phyloP scores from a whole-genome alignment of 306 rosid species.

The Casuarina cunninghamiana region DNA sequence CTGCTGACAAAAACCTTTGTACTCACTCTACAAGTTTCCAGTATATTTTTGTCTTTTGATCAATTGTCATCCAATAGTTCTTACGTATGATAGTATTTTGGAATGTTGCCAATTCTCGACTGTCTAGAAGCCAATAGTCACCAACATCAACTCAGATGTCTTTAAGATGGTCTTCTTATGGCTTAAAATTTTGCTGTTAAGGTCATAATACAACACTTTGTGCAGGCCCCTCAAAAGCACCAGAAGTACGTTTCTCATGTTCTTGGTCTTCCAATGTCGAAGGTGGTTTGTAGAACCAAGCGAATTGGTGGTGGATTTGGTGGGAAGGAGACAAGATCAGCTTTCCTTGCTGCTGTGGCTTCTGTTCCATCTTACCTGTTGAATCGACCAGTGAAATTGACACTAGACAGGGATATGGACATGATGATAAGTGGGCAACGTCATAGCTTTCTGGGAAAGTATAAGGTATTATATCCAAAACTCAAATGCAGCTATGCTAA shows the following conservation, averaged over 20 bases:
- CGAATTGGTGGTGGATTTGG: constrained; percentile 99
- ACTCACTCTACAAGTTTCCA: not conserved
- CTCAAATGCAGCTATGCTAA: constrained; percentile 19
- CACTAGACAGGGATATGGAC: constrained; percentile 84
- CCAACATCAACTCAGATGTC: not conserved
- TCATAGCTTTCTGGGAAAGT: constrained; percentile 94
- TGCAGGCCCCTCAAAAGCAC: constrained; percentile 96
- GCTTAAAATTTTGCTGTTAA: not conserved
- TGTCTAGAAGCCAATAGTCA: not conserved
- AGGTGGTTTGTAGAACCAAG: constrained; percentile 94
- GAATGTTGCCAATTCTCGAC: constrained; percentile 1
- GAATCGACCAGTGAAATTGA: constrained; percentile 78
- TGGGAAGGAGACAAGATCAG: constrained; percentile 96
- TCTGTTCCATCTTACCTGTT: constrained; percentile 84
- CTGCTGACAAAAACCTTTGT: not conserved
- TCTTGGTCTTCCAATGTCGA: constrained; percentile 92
- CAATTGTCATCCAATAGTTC: not conserved
- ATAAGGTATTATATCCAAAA: constrained; percentile 58
- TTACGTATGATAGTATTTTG: not conserved
- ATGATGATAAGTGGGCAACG: constrained; percentile 95
- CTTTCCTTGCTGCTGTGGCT: constrained; percentile 81
- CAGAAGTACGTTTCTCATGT: constrained; percentile 83
- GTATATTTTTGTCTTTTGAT: not conserved
- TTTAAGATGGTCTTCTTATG: constrained; percentile 3
- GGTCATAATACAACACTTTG: constrained; percentile 11